A percentile compares a stretch with the other conserved stretches of the same genome.
These are phyloP conservation scores for Arthrobotrys sinensis DNA, from an alignment of 2,329 filamentous ascomycete species.

Conservation along the genomic window DNA sequence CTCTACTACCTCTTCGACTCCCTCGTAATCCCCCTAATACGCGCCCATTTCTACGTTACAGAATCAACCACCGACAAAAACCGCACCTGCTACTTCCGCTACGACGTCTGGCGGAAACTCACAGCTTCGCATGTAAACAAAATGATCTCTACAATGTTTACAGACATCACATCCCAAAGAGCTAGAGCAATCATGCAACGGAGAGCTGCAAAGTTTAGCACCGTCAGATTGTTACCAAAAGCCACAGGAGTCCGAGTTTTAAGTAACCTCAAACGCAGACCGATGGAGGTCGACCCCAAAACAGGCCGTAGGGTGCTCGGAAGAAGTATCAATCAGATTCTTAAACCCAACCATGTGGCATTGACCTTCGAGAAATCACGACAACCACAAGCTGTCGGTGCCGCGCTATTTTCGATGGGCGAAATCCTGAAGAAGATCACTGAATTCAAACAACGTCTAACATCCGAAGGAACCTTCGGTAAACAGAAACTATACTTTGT, in stretches of 20 bases:
- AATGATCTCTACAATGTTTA: conserved; percentile 82
- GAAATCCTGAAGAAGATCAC: conserved; percentile 84
- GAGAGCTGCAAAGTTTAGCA: conserved; percentile 81
- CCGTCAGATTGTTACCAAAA: conserved; percentile 87
- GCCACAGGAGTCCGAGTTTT: conserved; percentile 82
- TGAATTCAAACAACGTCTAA: conserved; percentile 75
- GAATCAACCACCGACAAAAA: conserved; percentile 87
- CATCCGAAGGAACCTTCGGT: conserved; percentile 65
- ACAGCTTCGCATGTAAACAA: conserved; percentile 79
- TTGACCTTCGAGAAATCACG: conserved; percentile 83
- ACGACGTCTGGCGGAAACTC: conserved; percentile 88
- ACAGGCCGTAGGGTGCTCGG: conserved; percentile 69
- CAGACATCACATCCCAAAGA: conserved; percentile 77
- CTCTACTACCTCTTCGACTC: conserved; percentile 96
- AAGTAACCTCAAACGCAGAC: conserved; percentile 83
- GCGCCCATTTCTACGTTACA: conserved; percentile 92
- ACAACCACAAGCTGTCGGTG: conserved; percentile 77
- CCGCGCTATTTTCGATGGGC: conserved; percentile 83
- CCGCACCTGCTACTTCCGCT: conserved; percentile 90
- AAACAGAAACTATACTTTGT: conserved; percentile 80
- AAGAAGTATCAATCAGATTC: conserved; percentile 78
- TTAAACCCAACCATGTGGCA: conserved; percentile 82
- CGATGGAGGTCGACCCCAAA: conserved; percentile 67
- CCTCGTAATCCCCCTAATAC: conserved; percentile 86
- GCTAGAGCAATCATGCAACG: conserved; percentile 75